A percentile compares a stretch with the other conserved stretches of the same genome.
Conservation (phyloP, 2,329 filamentous ascomycete genomes). For the Diaporthe australafricana region DNA sequence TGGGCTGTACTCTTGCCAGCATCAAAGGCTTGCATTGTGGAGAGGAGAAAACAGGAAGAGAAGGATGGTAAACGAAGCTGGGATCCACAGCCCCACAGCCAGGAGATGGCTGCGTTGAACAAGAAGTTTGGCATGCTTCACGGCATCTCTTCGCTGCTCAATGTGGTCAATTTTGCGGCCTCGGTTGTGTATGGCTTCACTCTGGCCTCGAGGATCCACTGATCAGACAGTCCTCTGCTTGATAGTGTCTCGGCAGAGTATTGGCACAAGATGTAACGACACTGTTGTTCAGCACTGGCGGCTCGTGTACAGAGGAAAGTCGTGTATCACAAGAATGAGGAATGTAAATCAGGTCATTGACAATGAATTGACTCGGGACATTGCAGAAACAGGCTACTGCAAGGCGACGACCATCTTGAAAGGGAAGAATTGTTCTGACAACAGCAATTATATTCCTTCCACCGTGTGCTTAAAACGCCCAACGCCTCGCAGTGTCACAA, state of each 20-base stretch:
- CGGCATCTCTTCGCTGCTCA: conserved; percentile 83
- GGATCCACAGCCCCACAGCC: conserved; percentile 81
- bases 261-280: background rate
- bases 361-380: conserved; percentile 13
- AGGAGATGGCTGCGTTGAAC: conserved; percentile 86
- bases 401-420: background rate
- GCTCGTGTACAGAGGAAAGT: background rate
- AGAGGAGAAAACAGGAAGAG: conserved; percentile 85
- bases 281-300: background rate
- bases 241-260: background rate
- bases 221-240: conserved; percentile 30
- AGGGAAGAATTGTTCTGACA: background rate
- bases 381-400: background rate
- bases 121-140: conserved; percentile 84
- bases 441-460: background rate
- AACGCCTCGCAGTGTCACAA: conserved; percentile 19
- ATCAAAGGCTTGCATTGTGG: conserved; percentile 79
- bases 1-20: conserved; percentile 77
- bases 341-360: background rate
- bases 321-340: background rate
- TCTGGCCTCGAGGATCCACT: conserved; percentile 72
- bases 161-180: conserved; percentile 76
- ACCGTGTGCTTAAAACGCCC: background rate
- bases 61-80: conserved; percentile 90
- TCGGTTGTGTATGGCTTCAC: conserved; percentile 83